Percentiles rank a stretch among this genome's conserved stretches.
Evolutionary conservation across 352 stramenopile genomes (phyloP).

Genomic region (Pythium periplocum): DNA sequence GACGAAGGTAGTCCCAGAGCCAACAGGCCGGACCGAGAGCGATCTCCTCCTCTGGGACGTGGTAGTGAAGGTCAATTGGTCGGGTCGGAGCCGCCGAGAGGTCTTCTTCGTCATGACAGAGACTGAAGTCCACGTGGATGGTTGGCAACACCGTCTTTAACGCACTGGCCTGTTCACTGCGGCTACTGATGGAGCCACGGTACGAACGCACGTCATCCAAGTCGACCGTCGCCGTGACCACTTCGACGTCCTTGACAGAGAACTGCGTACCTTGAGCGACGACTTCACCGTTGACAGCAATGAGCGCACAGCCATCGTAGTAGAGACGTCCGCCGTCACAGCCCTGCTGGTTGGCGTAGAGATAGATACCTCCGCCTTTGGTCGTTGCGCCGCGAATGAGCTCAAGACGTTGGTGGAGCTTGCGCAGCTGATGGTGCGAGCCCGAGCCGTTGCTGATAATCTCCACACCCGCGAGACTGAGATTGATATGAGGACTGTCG

Average conservation of each 20-base stretch:
- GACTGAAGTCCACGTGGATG: slow-evolving; percentile 68
- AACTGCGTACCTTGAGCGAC: slow-evolving; percentile 97
- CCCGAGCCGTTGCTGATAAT: slow-evolving; percentile 98
- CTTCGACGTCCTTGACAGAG: slow-evolving; percentile 94
- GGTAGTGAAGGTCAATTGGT: slow-evolving; percentile 67
- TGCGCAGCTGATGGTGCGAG: slow-evolving; percentile 96
- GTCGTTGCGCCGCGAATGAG: slow-evolving; percentile 88
- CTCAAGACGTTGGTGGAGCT: slow-evolving; percentile 90
- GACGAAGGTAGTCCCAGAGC: slow-evolving; percentile 98
- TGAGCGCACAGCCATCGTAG: slow-evolving; percentile 97
- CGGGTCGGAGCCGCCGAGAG: slow-evolving; percentile 29
- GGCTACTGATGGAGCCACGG: slow-evolving; percentile 89
- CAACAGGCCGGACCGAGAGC: slow-evolving; percentile 96
- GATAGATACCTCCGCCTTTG: slow-evolving; percentile 97
- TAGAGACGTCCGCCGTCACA: slow-evolving; percentile 96
- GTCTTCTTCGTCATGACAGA: slow-evolving; percentile 58
- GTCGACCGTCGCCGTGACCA: slow-evolving; percentile 96
- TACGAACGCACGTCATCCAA: slow-evolving; percentile 97
- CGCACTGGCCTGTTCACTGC: slow-evolving; percentile 91
- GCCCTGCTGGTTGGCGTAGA: slow-evolving; percentile 97
- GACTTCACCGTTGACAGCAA: slow-evolving; percentile 96
- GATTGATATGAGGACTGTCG: slow-evolving; percentile 92
- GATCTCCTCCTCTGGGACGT: slow-evolving; percentile 96
- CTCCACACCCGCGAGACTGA: slow-evolving; percentile 92
- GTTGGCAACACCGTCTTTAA: slow-evolving; percentile 62